Base-by-base conservation (phyloP, 805 yeast species). In the Dipodascopsis uninucleata region DNA sequence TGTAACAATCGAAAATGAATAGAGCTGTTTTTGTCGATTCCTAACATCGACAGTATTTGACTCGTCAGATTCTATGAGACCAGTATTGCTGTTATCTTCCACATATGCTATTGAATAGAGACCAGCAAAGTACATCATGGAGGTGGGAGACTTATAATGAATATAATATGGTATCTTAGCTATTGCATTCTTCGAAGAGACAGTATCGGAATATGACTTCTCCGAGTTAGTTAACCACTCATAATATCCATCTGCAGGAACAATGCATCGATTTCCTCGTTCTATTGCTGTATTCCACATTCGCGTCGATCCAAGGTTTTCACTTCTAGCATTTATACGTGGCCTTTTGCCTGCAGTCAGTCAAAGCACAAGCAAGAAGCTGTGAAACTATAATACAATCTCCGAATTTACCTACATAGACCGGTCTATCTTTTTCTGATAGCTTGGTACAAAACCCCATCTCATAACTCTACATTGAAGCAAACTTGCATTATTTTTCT, bases 171-270 rank as follows among this genome's bases (percentile, higher is more conserved):
- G 96, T 68, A 2, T n/a, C n/a, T n/a, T n/a, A n/a, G 58, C 58
- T 33, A 62, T 66, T 24, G 57, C 50, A 22, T 60, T 64, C 41
- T 60, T 66, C 8, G 18, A 18, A 23, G 22, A 18, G 14, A 21
- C 21, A n/a, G 21, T 20, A 14, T 28, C 40, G 16, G 47, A 23
- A 9, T 28, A 16, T 3, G 40, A 28, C 23, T 31, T 60, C 14
- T 43, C 45, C 1, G 59, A 49, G 14, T 58, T 52, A 20, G 57
- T 55, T 12, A 49, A 53, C 96, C 97, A 89, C 63, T 89, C 97
- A 59, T 77, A 89, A 62, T 89, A 89, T 0, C 96, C 96, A 57
- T 77, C 75, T 31, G 85, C 73, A 0, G 95, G 90, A 0, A 87
- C 77, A 1, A 82, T 79, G 61, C 96, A 88, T 29, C 96, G 67